Evolutionary conservation across 352 stramenopile species (phyloP), one percentile per base, ranked within the genome.

Genomic region (Plasmopara halstedii): DNA sequence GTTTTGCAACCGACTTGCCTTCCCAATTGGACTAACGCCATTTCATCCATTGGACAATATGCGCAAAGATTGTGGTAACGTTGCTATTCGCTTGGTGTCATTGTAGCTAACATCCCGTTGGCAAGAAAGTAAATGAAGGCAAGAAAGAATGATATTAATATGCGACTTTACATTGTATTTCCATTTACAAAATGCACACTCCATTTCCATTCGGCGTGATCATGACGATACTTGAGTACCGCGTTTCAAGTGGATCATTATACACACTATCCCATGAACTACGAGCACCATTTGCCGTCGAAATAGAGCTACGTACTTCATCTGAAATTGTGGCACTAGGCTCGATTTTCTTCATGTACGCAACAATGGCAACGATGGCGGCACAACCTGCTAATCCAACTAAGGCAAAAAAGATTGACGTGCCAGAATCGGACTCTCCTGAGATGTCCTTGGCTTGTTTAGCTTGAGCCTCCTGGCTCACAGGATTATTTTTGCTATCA

Each of bases 211-310:
- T 85, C 41, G 77, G 77, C 33, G 77, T 87, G 62, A 89, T 84
- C 77, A 89, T 89, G 53, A 89, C 77, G 49, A 89, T 89, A 50
- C 77, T 89, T n/a, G 72, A 85, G 63, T 82, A 89, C 29, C 77
- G 77, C 50, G 77, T 89, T 34, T 67, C 73, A 17, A 89, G 50
- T 18, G 77, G 77, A 46, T 89, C 77, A 50, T 76, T 79, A 58
- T 87, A 87, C 29, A 89, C 74, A 38, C 77, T 89, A 19, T 51
- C 59, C 17, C 65, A 64, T 5, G 73, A 86, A 34, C 44, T 60
- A 23, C 70, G 71, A 21, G 38, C 60, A 27, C 70, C 73, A 1
- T 60, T 58, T 33, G 63, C 62, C 5, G 64, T 54, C 2, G 71
- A 67, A 8, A 69, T 63, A 11, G 66, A 67, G 42, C 58, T 64